Evolutionary conservation across 2,329 filamentous ascomycete genomes (phyloP).

Genomic region (Ceratocystis eucalypticola): DNA sequence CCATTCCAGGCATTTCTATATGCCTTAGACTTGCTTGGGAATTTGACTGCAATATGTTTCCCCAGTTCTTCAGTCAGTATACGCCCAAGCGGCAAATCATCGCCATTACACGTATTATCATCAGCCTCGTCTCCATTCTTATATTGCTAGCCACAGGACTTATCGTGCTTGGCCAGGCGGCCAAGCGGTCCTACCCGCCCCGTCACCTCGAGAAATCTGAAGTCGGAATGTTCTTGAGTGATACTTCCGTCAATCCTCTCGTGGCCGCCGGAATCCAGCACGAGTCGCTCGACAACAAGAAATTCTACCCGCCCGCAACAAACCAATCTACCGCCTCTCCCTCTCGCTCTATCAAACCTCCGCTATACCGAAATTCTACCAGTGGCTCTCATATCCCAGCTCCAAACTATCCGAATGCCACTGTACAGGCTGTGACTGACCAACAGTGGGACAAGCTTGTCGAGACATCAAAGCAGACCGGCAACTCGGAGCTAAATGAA

Average conservation of each 20-base stretch:
- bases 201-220: not conserved
- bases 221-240: not conserved
- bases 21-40: too few relatives aligned
- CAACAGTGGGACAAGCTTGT: conserved; percentile 5
- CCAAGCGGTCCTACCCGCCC: not conserved
- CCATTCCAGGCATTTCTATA: too few relatives aligned
- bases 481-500: not conserved
- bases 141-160: not conserved
- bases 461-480: not conserved
- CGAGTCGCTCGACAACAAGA: not conserved
- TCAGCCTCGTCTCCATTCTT: not conserved
- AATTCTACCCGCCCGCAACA: not conserved
- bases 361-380: not conserved
- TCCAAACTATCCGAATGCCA: not conserved
- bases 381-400: not conserved
- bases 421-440: not conserved
- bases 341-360: not conserved
- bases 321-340: not conserved
- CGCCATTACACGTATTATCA: not conserved
- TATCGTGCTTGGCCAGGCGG: not conserved
- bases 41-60: not conserved
- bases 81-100: not conserved
- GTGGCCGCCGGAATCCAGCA: not conserved
- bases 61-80: not conserved
- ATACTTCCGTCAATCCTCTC: not conserved